Conservation (phyloP, 2,329 filamentous ascomycete species). For the Tetracladium maxilliforme region DNA sequence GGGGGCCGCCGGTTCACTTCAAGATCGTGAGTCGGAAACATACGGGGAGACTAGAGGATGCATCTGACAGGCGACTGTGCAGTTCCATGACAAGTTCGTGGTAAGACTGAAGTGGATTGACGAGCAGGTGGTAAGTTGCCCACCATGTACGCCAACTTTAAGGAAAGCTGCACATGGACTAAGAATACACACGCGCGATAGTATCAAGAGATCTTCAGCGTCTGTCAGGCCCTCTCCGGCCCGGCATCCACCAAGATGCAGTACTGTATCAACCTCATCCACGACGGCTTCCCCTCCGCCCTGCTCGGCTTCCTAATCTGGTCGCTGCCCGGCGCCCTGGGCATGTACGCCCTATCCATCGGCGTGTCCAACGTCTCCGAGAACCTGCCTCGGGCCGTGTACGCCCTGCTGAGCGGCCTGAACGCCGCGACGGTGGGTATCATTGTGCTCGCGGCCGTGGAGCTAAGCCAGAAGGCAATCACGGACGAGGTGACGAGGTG, state of each 20-base stretch:
- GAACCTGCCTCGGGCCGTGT: constrained; percentile 44
- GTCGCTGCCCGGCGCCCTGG: constrained; percentile 56
- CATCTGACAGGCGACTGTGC: no score
- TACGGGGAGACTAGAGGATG: no score
- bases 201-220: constrained; percentile 60
- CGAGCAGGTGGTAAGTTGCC: constrained; percentile 44
- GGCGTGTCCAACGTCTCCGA: constrained; percentile 46
- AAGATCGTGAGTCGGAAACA: constrained; percentile 36
- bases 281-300: constrained; percentile 41
- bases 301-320: constrained; percentile 47
- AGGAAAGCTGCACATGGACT: no score
- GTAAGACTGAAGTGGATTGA: constrained; percentile 48
- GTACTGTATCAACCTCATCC: constrained; percentile 52
- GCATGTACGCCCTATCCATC: constrained; percentile 53
- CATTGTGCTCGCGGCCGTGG: constrained; percentile 53
- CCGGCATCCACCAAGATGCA: constrained; percentile 59
- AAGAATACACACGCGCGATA: no score
- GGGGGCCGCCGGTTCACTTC: constrained; percentile 56
- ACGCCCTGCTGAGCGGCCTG: constrained; percentile 55
- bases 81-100: constrained; percentile 47
- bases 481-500: constrained; percentile 47
- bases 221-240: constrained; percentile 53
- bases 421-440: constrained; percentile 62
- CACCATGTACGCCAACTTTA: no score
- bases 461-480: constrained; percentile 53